Evolutionary conservation across 768 basidiomycete genomes (phyloP), one percentile per base, ranked within the genome.

Genomic region (Termitomyces sp.): DNA sequence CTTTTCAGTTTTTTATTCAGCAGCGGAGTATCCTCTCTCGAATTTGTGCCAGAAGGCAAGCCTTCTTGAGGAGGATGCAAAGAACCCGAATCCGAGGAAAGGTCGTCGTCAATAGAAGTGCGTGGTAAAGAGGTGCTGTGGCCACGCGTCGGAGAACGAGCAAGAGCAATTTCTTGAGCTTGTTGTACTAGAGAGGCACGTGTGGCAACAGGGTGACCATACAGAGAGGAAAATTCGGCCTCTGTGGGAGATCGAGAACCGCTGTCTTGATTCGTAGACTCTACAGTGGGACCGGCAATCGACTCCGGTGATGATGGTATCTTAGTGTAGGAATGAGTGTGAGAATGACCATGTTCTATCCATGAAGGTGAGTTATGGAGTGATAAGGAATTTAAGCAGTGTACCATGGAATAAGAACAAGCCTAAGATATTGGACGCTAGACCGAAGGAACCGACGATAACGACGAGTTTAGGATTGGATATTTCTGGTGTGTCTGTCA

Each of bases 401-500:
- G 62, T 62, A 92, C 95, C 97, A 65, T 95, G 94, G 79, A 98
- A 98, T 50, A 99, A 75, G 77, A 96, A 90, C 36, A 99, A 72
- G 9, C 97, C 97, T 47, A 98, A 81, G 28, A 98, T 79, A 66
- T 99, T 99, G 26, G 94, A 97, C 0, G 88, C 83, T 13, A 99
- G 75, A 36, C 97, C 97, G 13, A 94, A 77, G 26, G 83, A 83
- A 7, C 97, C 97, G 26, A 99, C 97, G 22, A 95, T 72, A 9
- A 98, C 92, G 33, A 99, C 82, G 14, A 99, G 76, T 63, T 82
- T 84, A 0, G 97, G 92, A 65, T 91, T 95, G 18, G 86, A 86
- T 38, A 99, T 90, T 70, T 97, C 96, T 92, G 24, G 20, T 40
- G 13, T 33, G 71, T 38, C 20, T 38, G 43, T 52, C 3, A 52